Evolutionary conservation across 768 basidiomycete species (phyloP), one percentile per base, ranked within the genome.

Genomic region (Leucocoprinus sp.): DNA sequence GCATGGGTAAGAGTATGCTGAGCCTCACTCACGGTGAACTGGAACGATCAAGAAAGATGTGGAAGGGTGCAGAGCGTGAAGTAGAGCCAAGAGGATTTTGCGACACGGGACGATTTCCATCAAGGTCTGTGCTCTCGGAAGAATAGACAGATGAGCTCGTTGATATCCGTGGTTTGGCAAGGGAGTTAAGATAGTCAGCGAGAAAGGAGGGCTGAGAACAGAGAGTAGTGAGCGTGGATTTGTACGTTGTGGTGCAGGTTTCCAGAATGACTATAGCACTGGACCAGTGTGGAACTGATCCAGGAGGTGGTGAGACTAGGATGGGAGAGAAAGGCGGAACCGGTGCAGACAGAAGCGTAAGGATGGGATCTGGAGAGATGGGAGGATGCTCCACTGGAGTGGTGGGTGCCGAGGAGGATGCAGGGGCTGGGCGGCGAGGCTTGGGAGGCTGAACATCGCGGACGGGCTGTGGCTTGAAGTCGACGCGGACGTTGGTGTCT

Each of bases 21-120:
- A 39, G 23, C 35, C 26, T 27, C 8, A 74, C 86, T 69, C 63
- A 89, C 84, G 88, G 82, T 23, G 78, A 67, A 54, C 87, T 88
- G 0, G 88, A 74, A 19, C 88, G 71, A 57, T 92, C 88, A 18
- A 92, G 66, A 64, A 92, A 92, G 11, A 91, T 54, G 51, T 88
- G 83, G 27, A 89, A 61, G 35, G 61, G 68, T 11, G 37, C 23
- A 6, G 45, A 35, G 28, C 64, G 63, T 4, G 75, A 67, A 2
- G 69, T 57, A 19, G 67, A 70, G 1, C 68, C 54, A 3, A 81
- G 57, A 29, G 77, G 62, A 5, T 79, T 81, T 44, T 78, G 75
- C 5, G 80, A 74, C 11, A 74, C 62, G 6, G 85, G 74, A 31
- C 70, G 74, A 57, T 85, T 81, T 49, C 72, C 67, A 14, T 68